Base-by-base conservation (phyloP, 495 filamentous ascomycete genomes). In the Hypomontagnella submonticulosa region DNA sequence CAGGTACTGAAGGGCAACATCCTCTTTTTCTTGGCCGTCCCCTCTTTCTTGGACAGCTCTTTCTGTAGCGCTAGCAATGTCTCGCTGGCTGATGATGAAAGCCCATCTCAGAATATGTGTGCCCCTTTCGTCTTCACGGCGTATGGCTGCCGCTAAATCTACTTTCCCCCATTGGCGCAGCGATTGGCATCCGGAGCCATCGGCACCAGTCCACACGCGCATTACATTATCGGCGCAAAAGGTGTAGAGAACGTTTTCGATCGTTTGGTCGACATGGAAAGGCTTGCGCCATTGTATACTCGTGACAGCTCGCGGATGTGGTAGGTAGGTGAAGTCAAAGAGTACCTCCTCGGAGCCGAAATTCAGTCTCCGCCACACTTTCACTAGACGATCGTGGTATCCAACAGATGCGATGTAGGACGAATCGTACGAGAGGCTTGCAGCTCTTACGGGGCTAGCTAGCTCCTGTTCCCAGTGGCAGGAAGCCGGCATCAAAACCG, bases 161-260 rank as follows among this genome's bases (percentile, higher is more conserved):
- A 98, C 85, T 58, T 90, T 84, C 4, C 87, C 89, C 91, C 94
- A 97, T 37, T 93, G 81, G 44, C 90, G 86, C 57, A 97, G 75
- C 0, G 88, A 83, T 44, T 90, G 85, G 27, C 88, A 77, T 5
- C 88, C 86, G 71, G 94, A 87, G 41, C 86, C 82, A 61, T 96
- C 92, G 10, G 86, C 87, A 34, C 87, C 83, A 2, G 89, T 87
- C 93, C 93, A 99, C 44, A 97, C 82, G 57, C 95, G 84, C 50
- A 98, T 75, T 51, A 90, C 84, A 41, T 88, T 87, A 70, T 97
- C 96, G n/a, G 84, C 85, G 70, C 92, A 96, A 57, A 95, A 86
- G 0, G 96, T 97, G 71, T 95, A 98, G n/a, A 99, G 82, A 2
- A 96, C 90, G 76, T 96, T 93, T 37, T 94, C 92, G 38, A 90